These are phyloP conservation scores for Exophiala alcalophila DNA, from an alignment of 2,329 filamentous ascomycete species.

Conservation along the genomic window DNA sequence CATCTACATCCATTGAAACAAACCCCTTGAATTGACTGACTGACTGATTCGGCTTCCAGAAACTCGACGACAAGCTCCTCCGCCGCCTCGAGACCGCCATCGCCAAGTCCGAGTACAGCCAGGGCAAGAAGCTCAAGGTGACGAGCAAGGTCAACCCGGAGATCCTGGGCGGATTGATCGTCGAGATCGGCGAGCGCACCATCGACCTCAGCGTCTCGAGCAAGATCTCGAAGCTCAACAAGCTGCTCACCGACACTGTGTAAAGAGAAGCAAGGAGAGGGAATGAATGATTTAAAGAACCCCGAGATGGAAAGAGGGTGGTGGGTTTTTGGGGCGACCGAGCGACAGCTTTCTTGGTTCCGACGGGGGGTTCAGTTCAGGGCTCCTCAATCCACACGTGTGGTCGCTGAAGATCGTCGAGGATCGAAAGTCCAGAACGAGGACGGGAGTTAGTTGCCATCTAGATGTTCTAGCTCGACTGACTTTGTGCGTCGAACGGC, in stretches of 20 bases:
- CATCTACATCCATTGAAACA: constrained; percentile 6
- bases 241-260: constrained; percentile 93
- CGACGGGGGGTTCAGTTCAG: no score
- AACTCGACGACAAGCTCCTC: constrained; percentile 83
- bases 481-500: no score
- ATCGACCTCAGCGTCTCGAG: constrained; percentile 94
- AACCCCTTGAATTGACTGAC: no score
- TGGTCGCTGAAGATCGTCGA: no score
- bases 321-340: no score
- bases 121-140: constrained; percentile 98
- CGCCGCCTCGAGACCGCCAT: constrained; percentile 82
- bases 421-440: no score
- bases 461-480: no score
- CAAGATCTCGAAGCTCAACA: constrained; percentile 98
- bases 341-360: background rate
- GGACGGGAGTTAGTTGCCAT: no score
- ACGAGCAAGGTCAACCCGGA: constrained; percentile 93
- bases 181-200: constrained; percentile 96
- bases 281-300: background rate
- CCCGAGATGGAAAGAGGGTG: no score
- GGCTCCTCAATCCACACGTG: no score
- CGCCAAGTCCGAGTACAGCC: constrained; percentile 81
- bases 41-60: constrained; percentile 46
- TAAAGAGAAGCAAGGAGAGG: constrained; percentile 51
- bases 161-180: constrained; percentile 86